These are phyloP conservation scores for Globisporangium carolinianum DNA, from an alignment of 352 stramenopile species.

Conservation along the genomic window DNA sequence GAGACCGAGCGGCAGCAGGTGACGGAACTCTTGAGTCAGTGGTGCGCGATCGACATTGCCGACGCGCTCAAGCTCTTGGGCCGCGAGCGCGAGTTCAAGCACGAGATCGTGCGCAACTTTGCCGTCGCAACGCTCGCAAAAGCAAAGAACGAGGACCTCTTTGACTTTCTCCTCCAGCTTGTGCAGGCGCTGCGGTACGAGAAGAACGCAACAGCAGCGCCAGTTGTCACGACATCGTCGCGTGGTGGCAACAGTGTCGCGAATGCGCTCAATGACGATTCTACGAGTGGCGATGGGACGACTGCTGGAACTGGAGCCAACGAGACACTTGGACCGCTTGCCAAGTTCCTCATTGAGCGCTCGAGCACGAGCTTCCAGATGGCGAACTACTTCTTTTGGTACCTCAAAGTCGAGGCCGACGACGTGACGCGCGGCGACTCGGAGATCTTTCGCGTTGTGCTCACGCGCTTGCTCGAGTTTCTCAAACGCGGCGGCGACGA, in stretches of 20 bases:
- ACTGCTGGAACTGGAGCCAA: too few relatives aligned
- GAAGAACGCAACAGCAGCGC: slow-evolving; percentile 23
- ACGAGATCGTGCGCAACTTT: slow-evolving; percentile 92
- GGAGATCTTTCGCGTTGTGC: slow-evolving; percentile 71
- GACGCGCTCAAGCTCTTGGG: slow-evolving; percentile 97
- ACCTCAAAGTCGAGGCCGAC: slow-evolving; percentile 70
- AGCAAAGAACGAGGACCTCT: slow-evolving; percentile 96
- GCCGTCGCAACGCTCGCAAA: slow-evolving; percentile 93
- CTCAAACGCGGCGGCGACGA: slow-evolving; percentile 89
- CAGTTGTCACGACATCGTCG: slow-evolving; percentile 22
- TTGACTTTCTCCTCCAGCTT: slow-evolving; percentile 97
- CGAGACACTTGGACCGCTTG: slow-evolving; percentile 62
- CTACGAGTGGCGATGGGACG: slow-evolving; percentile 16
- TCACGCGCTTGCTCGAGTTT: slow-evolving; percentile 92
- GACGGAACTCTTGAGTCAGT: slow-evolving; percentile 71
- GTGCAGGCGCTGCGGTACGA: slow-evolving; percentile 96
- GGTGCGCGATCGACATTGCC: slow-evolving; percentile 94
- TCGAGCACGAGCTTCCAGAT: slow-evolving; percentile 93
- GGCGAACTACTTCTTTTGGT: slow-evolving; percentile 98
- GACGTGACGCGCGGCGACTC: slow-evolving; percentile 57
- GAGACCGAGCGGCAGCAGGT: slow-evolving; percentile 95
- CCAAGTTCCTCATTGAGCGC: slow-evolving; percentile 92
- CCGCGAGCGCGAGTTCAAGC: slow-evolving; percentile 85
- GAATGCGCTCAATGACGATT: slow-evolving; percentile 10
- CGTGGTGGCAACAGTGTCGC: slow-evolving; percentile 12